Base-by-base conservation (phyloP, 1,139 yeast species). In the Arxiozyma heterogenica region DNA sequence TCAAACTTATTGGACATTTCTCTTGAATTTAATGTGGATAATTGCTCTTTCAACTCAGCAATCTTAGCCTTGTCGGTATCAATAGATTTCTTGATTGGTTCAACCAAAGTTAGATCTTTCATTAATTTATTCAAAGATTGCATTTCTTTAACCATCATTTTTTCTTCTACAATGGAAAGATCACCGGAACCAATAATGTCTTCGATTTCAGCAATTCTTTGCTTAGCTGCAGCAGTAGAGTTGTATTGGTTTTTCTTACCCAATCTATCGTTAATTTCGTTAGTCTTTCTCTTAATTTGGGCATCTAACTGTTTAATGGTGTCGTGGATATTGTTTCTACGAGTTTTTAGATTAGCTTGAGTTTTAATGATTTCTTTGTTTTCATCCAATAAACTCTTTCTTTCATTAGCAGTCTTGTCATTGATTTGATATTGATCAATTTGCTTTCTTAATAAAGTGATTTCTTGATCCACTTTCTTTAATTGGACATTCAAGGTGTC, bases 131-230 rank as follows among this genome's bases (percentile, higher is more conserved):
- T 84, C 71, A 93, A 80, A 53, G 84, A 74, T 54, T 90, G 80
- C 78, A 90, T 87, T 73, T 93, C 98, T 74, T 86, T 86, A 63
- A 94, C 82, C 62, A 77, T 75, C 70, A 84, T 80, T 76, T 90
- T 86, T 78, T 94, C 99, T 60, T 93, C 96, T 53, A 91, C 98
- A 67, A 94, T 81, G 66, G 89, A 82, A 71, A 94, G 77, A 53
- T 78, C 75, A 57, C 98, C 98, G 53, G 87, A 74, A 58, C 87
- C 90, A 59, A 93, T 84, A 62, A 80, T 77, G 50, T 77, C 78
- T 70, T 93, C 97, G 65, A 90, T 80, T 67, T 78, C 75, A 60
- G 73, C 71, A 70, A 91, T 81, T 72, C 85, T 82, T 57, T 77
- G 75, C 66, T 90, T 95, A 63, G 91, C 86, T 62, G 91, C 98